These are phyloP conservation scores for Candida jianshihensis DNA, from an alignment of 805 yeast species.

Conservation along the genomic window DNA sequence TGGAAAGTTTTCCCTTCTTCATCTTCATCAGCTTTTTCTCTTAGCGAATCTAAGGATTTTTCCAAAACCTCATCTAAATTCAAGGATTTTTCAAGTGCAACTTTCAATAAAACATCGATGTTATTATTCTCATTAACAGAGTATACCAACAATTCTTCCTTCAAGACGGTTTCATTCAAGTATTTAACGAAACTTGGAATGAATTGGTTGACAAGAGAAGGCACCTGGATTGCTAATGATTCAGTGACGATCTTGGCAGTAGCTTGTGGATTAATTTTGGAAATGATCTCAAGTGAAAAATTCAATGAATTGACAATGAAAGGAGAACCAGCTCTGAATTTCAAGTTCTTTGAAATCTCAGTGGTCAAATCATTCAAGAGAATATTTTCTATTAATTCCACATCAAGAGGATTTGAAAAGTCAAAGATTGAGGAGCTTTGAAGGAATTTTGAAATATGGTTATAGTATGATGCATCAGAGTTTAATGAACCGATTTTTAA, in stretches of 20 bases:
- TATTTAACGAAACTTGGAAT: constrained; percentile 14
- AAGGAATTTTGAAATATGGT: constrained; percentile 17
- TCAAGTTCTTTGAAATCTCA: constrained; percentile 23
- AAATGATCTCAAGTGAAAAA: constrained; percentile 19
- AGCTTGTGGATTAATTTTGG: constrained; percentile 2
- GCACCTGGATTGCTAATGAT: constrained; percentile 12
- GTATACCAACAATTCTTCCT: constrained; percentile 1
- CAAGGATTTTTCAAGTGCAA: constrained; percentile 5
- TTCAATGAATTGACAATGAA: constrained; percentile 26
- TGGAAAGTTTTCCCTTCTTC: constrained; percentile 14
- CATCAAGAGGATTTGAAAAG: constrained; percentile 12
- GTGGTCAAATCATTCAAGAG: constrained; percentile 22
- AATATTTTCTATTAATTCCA: constrained; percentile 21
- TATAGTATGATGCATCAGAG: constrained; percentile 46
- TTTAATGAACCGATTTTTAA: constrained; percentile 47
- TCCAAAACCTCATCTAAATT: constrained; percentile 13
- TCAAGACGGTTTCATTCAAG: constrained; percentile 10
- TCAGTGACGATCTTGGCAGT: constrained; percentile 8
- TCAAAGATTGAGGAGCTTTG: constrained; percentile 9
- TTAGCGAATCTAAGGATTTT: constrained; percentile 14
- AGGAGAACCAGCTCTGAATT: constrained; percentile 25
- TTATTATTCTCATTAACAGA: constrained; percentile 1
- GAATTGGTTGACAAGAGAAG: constrained; percentile 15
- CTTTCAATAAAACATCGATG: constrained; percentile 6
- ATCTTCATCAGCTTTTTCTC: constrained; percentile 13